Evolutionary conservation across 805 yeast genomes (phyloP).

Genomic region (Lipomyces sp.): DNA sequence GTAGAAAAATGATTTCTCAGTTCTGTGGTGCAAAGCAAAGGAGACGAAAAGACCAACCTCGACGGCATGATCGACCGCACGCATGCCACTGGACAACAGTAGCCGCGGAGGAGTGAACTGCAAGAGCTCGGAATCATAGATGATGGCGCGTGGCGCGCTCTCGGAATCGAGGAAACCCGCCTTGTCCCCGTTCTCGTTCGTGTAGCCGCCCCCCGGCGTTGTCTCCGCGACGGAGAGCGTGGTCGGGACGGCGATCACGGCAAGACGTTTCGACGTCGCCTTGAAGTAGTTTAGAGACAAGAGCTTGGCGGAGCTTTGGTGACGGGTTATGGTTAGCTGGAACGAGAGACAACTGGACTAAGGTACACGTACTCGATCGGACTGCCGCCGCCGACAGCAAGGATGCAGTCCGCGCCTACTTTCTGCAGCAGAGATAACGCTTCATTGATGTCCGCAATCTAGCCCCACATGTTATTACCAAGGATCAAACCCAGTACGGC

Average conservation of each 20-base stretch:
- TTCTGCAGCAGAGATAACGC: not conserved
- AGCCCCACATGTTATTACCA: no score
- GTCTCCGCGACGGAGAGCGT: constrained; percentile 10
- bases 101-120: constrained; percentile 2
- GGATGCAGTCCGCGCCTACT: not conserved
- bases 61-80: constrained; percentile 13
- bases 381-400: constrained; percentile 11
- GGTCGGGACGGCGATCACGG: constrained; percentile 3
- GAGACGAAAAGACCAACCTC: not conserved
- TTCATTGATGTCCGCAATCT: constrained; percentile 2
- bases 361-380: constrained; percentile 6
- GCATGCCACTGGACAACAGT: not conserved
- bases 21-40: not conserved
- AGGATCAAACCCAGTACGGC: not conserved
- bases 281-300: not conserved
- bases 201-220: constrained; percentile 2
- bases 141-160: not conserved
- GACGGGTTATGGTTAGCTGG: not conserved
- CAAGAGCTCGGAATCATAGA: constrained; percentile 3
- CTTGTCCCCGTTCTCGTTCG: constrained; percentile 5
- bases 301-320: constrained; percentile 5
- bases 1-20: not conserved
- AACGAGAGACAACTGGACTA: not conserved
- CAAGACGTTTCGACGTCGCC: not conserved
- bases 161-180: not conserved